Conservation (phyloP, 1,284 basidiomycete genomes). For the Trichosporon sp. region DNA sequence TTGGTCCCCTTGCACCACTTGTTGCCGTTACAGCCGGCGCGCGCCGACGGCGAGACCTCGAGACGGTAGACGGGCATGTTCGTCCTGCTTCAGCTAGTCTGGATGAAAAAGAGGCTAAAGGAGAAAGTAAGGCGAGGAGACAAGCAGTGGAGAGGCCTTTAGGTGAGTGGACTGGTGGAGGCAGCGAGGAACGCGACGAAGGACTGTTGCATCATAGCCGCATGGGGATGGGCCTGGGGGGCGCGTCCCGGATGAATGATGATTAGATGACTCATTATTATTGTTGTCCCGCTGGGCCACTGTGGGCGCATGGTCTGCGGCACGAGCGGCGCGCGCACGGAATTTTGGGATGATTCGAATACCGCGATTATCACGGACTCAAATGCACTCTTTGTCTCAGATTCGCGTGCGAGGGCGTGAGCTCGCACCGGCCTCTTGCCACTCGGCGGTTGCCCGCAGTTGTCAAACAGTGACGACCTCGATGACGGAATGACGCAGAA, state of each 20-base stretch:
- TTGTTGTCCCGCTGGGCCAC: not conserved
- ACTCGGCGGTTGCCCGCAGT: not conserved
- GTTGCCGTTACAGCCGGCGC: constrained; percentile 81
- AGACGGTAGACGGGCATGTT: constrained; percentile 52
- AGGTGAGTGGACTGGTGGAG: constrained; percentile 3
- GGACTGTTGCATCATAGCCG: not conserved
- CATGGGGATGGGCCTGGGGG: not conserved
- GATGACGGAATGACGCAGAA: not conserved
- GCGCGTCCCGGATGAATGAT: constrained; percentile 2
- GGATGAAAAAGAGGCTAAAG: not conserved
- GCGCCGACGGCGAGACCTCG: constrained; percentile 61
- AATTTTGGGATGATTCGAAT: constrained; percentile 4
- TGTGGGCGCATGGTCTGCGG: too few relatives aligned
- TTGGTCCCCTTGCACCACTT: constrained; percentile 78
- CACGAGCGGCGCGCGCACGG: not conserved
- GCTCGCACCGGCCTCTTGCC: not conserved
- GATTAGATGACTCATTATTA: constrained; percentile 13
- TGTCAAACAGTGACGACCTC: not conserved
- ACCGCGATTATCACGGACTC: not conserved
- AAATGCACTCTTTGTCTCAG: not conserved
- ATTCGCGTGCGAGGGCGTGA: not conserved
- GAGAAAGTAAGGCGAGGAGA: not conserved
- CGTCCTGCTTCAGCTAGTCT: too few relatives aligned
- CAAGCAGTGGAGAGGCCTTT: not conserved
- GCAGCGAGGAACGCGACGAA: not conserved